Evolutionary conservation across 129 eudicot species (phyloP).

Genomic region (Deinandra increscens): DNA sequence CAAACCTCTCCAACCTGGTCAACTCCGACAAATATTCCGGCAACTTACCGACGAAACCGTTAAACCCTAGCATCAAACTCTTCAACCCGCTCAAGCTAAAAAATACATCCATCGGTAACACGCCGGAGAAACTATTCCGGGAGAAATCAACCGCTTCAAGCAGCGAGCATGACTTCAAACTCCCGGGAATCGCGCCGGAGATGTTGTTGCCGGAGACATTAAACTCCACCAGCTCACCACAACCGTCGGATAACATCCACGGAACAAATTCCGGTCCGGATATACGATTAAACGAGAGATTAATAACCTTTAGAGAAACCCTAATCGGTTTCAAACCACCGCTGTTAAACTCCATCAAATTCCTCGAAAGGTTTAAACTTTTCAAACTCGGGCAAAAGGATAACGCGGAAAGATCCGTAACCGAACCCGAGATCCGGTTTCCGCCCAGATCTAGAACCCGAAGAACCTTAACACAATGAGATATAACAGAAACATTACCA

Average conservation of each 20-base stretch:
- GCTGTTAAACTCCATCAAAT: conserved; percentile 50
- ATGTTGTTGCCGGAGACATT: conserved; percentile 64
- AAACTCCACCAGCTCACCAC: conserved; percentile 44
- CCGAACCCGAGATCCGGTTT: conserved; percentile 63
- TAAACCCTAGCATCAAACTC: conserved; percentile 46
- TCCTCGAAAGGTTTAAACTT: conserved; percentile 52
- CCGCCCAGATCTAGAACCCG: conserved; percentile 57
- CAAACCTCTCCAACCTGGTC: conserved; percentile 50
- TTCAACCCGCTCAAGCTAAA: conserved; percentile 46
- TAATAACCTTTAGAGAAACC: conserved; percentile 36
- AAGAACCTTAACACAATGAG: conserved; percentile 43
- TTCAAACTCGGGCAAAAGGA: conserved; percentile 43
- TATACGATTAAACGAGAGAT: conserved; percentile 60
- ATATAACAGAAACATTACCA: conserved; percentile 44
- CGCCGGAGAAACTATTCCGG: conserved; percentile 55
- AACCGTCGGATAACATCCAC: conserved; percentile 59
- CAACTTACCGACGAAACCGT: conserved; percentile 44
- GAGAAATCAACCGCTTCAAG: conserved; percentile 35
- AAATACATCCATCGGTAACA: conserved; percentile 55
- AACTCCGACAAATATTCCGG: conserved; percentile 46
- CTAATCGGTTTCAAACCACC: conserved; percentile 25
- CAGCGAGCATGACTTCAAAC: conserved; percentile 47
- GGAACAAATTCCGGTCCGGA: conserved; percentile 51
- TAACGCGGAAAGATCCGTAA: conserved; percentile 43
- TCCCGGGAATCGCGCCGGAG: conserved; percentile 51